A percentile compares a stretch with the other conserved stretches of the same genome.
Conservation (phyloP, 1,284 basidiomycete species). For the Pyrrhoderma noxium region DNA sequence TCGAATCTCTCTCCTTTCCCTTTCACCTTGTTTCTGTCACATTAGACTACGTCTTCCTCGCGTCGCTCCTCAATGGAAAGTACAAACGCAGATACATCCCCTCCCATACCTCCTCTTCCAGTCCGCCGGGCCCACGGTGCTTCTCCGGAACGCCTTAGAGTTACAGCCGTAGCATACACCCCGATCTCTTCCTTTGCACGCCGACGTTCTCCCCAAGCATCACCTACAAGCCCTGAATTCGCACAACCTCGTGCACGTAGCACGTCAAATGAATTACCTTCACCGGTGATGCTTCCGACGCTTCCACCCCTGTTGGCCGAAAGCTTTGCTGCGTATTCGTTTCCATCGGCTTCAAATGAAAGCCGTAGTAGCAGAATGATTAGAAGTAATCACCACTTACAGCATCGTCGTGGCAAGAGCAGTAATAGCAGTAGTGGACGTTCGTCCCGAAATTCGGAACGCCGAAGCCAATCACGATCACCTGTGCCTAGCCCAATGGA, state of each 20-base stretch:
- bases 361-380: background rate
- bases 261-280: conserved; percentile 31
- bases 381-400: too few relatives aligned
- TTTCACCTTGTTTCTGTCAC: too few relatives aligned
- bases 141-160: conserved; percentile 7
- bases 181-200: conserved; percentile 73
- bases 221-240: conserved; percentile 61
- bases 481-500: conserved; percentile 12
- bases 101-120: conserved; percentile 8
- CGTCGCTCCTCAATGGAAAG: conserved; percentile 14
- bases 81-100: background rate
- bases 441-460: background rate
- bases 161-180: conserved; percentile 36
- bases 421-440: background rate
- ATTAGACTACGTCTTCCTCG: conserved; percentile 8
- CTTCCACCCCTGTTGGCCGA: conserved; percentile 35
- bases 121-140: conserved; percentile 7
- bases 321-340: conserved; percentile 18
- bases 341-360: background rate
- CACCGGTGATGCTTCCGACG: conserved; percentile 52
- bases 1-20: too few relatives aligned
- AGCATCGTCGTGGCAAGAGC: too few relatives aligned
- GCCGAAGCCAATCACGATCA: conserved; percentile 11
- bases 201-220: conserved; percentile 64
- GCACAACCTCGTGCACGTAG: conserved; percentile 30